These are phyloP conservation scores for Opeltia flavorubescens DNA, from an alignment of 495 filamentous ascomycete species.

Conservation along the genomic window DNA sequence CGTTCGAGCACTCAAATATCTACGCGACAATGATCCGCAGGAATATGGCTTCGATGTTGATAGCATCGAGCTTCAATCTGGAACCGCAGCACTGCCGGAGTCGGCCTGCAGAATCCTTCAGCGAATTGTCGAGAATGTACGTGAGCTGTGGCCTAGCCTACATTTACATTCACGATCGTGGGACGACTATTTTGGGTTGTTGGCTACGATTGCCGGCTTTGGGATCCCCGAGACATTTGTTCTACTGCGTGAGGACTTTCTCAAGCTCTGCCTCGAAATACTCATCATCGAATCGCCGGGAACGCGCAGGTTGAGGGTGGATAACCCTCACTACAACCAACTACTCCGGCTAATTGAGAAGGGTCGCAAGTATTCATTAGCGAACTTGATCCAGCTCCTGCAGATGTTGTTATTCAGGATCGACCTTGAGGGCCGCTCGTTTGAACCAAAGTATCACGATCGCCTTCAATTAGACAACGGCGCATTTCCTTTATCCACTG, in stretches of 20 bases:
- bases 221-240: slow-evolving; percentile 37
- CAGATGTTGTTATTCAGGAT: slow-evolving; percentile 25
- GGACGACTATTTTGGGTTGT: slow-evolving; percentile 67
- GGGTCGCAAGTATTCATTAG: slow-evolving; percentile 31
- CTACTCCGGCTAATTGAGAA: slow-evolving; percentile 45
- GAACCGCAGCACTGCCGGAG: slow-evolving; percentile 16
- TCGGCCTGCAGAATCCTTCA: slow-evolving; percentile 32
- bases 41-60: slow-evolving; percentile 26
- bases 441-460: slow-evolving; percentile 8
- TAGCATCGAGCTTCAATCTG: slow-evolving; percentile 14
- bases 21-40: slow-evolving; percentile 28
- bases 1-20: slow-evolving; percentile 34
- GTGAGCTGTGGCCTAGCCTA: slow-evolving; percentile 37
- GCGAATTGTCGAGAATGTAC: slow-evolving; percentile 36
- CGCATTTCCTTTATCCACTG: slow-evolving; percentile 24
- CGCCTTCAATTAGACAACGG: slow-evolving; percentile 19
- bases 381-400: slow-evolving; percentile 32
- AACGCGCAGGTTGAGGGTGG: slow-evolving; percentile 31
- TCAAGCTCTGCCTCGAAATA: slow-evolving; percentile 44
- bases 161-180: slow-evolving; percentile 49
- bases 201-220: slow-evolving; percentile 43
- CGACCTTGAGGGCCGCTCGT: slow-evolving; percentile 18
- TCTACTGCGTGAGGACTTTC: slow-evolving; percentile 40
- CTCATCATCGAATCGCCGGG: slow-evolving; percentile 46
- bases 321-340: slow-evolving; percentile 35